A percentile compares a stretch with the other conserved stretches of the same genome.
Conservation (phyloP, 2,329 filamentous ascomycete species). For the Colletotrichum acutatum region DNA sequence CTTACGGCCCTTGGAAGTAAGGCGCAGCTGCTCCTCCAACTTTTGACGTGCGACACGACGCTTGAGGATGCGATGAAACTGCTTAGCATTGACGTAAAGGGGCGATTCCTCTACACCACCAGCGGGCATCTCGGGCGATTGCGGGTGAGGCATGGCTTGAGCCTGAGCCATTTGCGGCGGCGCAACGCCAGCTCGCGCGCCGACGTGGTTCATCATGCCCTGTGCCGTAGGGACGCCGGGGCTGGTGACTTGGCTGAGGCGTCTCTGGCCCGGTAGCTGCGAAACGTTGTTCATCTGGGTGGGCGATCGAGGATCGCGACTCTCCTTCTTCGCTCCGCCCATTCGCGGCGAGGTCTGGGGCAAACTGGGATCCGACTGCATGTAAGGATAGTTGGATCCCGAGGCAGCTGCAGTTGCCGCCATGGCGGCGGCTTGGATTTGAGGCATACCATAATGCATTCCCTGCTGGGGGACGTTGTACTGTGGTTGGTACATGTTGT, state of each 20-base stretch:
- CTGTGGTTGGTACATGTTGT: constrained; percentile 83
- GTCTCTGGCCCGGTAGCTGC: constrained; percentile 68
- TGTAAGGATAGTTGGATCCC: constrained; percentile 79
- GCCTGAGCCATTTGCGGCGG: constrained; percentile 71
- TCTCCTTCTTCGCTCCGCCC: constrained; percentile 77
- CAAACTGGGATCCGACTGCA: constrained; percentile 76
- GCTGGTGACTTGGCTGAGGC: constrained; percentile 82
- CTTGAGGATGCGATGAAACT: constrained; percentile 97
- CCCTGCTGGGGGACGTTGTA: constrained; percentile 79
- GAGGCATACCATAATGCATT: constrained; percentile 87
- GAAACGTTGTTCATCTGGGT: constrained; percentile 73
- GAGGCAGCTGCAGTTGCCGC: constrained; percentile 91
- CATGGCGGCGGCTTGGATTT: constrained; percentile 92
- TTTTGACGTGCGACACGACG: constrained; percentile 91
- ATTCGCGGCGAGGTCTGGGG: constrained; percentile 82
- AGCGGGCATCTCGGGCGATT: constrained; percentile 83
- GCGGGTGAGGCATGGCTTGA: constrained; percentile 74
- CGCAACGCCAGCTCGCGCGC: constrained; percentile 59
- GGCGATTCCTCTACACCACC: constrained; percentile 87
- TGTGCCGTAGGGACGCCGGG: constrained; percentile 79
- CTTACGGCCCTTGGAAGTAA: constrained; percentile 95
- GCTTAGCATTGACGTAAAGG: constrained; percentile 97
- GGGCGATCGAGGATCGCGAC: constrained; percentile 80
- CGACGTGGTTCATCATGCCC: constrained; percentile 78
- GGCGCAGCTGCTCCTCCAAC: constrained; percentile 88